Percentiles rank a stretch among this genome's conserved stretches.
Evolutionary conservation across 2,329 filamentous ascomycete genomes (phyloP).

Genomic region (Neonectria coccinea): DNA sequence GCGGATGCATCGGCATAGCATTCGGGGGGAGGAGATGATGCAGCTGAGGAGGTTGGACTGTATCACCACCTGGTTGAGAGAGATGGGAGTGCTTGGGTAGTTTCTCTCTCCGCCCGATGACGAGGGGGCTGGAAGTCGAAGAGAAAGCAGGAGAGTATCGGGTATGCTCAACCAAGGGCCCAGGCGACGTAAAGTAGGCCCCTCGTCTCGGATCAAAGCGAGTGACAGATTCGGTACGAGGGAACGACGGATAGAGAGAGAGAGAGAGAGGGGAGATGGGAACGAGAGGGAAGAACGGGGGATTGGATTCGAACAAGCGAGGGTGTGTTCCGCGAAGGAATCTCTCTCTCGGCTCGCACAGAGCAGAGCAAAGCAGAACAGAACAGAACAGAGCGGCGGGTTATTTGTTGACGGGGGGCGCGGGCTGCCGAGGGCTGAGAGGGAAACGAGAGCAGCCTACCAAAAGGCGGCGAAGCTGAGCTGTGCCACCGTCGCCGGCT

Average conservation of each 20-base stretch:
- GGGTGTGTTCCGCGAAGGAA: not conserved
- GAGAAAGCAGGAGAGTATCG: not conserved
- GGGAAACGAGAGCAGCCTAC: conserved; percentile 3
- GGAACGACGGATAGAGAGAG: not conserved
- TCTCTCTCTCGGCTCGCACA: conserved; percentile 5
- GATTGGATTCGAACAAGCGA: conserved; percentile 24
- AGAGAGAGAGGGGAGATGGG: not conserved
- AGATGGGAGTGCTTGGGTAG: not conserved
- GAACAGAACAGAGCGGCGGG: not conserved
- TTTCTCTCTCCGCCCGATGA: not conserved
- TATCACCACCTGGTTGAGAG: conserved; percentile 11
- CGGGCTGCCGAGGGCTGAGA: not conserved
- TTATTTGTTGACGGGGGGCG: too few relatives aligned
- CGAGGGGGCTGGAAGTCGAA: not conserved
- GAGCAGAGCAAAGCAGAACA: conserved; percentile 7
- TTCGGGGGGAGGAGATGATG: conserved; percentile 2
- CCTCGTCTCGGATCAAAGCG: not conserved
- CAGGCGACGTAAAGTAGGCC: not conserved
- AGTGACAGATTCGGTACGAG: not conserved
- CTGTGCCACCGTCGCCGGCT: conserved; percentile 16
- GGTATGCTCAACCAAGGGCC: not conserved
- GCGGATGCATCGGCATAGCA: conserved; percentile 27
- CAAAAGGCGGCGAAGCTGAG: conserved; percentile 15
- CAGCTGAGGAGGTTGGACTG: not conserved
- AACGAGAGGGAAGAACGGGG: not conserved